Conservation (phyloP, 768 basidiomycete species). For the Leccinum longicurvipes region DNA sequence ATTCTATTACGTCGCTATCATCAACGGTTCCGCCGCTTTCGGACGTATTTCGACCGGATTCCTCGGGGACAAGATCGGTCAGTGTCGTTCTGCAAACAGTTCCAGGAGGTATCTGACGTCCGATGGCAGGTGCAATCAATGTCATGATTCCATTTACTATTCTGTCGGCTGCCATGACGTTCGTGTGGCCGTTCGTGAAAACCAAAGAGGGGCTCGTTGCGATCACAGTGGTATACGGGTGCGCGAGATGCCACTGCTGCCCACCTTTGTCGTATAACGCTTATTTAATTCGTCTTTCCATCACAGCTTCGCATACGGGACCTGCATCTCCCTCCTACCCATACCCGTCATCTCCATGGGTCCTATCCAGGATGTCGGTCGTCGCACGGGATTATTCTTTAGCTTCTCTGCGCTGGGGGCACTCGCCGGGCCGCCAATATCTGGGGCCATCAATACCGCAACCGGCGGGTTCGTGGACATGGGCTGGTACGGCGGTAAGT, state of each 20-base stretch:
- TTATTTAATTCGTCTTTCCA: no score
- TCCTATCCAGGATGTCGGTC: constrained; percentile 55
- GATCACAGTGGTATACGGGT: constrained; percentile 66
- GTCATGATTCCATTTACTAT: constrained; percentile 63
- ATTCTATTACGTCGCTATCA: constrained; percentile 65
- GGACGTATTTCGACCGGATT: constrained; percentile 56
- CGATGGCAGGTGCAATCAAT: constrained; percentile 56
- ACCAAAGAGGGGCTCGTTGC: constrained; percentile 44
- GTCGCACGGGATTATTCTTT: constrained; percentile 62
- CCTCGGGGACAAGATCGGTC: constrained; percentile 53
- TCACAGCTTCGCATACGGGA: constrained; percentile 55
- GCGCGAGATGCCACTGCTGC: constrained; percentile 4
- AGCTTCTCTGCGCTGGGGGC: constrained; percentile 60
- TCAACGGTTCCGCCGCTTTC: constrained; percentile 61
- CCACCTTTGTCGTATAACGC: neutral
- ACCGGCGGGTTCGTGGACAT: constrained; percentile 43
- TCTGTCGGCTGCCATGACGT: constrained; percentile 57
- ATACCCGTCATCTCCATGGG: constrained; percentile 66
- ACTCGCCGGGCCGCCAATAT: constrained; percentile 68
- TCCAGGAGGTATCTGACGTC: neutral
- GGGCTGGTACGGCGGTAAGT: constrained; percentile 42
- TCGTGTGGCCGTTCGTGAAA: constrained; percentile 65
- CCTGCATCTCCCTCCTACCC: constrained; percentile 53
- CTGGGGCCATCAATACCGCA: constrained; percentile 58
- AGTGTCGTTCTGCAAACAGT: neutral